phyloP scores from a whole-genome alignment of 192 early-diverging fungal species.

The Rhizophagus sp. region DNA sequence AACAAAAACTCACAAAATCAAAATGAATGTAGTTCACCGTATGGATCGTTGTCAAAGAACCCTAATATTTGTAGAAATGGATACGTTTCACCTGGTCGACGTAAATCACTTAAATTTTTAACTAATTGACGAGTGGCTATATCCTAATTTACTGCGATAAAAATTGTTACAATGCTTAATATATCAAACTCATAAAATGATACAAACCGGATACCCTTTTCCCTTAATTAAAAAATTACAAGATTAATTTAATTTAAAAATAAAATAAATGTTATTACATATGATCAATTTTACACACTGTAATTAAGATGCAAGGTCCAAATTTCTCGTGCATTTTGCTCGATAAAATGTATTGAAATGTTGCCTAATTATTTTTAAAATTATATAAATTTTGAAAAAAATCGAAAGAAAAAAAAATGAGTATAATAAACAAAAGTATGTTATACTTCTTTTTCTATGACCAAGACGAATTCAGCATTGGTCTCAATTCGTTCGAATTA shows the following conservation, averaged over 20 bases:
- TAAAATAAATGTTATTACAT: too few relatives aligned
- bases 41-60: background rate
- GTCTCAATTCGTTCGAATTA: constrained; percentile 15
- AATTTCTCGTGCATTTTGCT: constrained; percentile 7
- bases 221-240: background rate
- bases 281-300: background rate
- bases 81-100: background rate
- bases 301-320: constrained; percentile 2
- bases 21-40: background rate
- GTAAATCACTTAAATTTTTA: background rate
- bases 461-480: constrained; percentile 21
- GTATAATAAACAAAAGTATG: background rate
- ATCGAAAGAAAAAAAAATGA: too few relatives aligned
- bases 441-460: constrained; percentile 34
- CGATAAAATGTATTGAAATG: constrained; percentile 29
- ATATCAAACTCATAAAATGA: background rate
- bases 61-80: background rate
- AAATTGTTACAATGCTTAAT: background rate
- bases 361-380: too few relatives aligned
- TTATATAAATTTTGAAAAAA: too few relatives aligned
- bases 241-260: too few relatives aligned
- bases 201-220: background rate
- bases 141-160: background rate
- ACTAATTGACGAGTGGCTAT: background rate
- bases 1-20: too few relatives aligned